phyloP scores from a whole-genome alignment of 1,284 basidiomycete genomes.

The Bjerkandera adusta region DNA sequence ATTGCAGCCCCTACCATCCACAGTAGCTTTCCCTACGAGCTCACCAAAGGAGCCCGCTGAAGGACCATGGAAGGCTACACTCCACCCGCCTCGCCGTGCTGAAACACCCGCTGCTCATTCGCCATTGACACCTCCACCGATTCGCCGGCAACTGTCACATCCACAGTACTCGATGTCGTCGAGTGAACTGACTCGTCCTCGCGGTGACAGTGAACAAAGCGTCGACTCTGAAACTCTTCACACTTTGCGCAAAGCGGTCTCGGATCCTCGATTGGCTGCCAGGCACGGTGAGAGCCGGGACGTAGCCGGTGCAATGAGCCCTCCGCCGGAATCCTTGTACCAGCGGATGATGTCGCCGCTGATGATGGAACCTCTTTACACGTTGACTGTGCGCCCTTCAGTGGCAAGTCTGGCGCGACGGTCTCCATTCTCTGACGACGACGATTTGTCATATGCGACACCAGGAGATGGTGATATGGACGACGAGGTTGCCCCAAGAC shows the following conservation, averaged over 20 bases:
- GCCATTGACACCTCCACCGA: slow-evolving; percentile 67
- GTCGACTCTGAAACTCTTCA: slow-evolving; percentile 5
- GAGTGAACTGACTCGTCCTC: slow-evolving; percentile 40
- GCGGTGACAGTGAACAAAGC: slow-evolving; percentile 8
- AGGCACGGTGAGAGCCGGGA: slow-evolving; percentile 10
- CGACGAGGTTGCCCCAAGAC: slow-evolving; percentile 31
- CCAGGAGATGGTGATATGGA: slow-evolving; percentile 32
- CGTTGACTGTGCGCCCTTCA: slow-evolving; percentile 19
- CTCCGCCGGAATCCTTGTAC: slow-evolving; percentile 20
- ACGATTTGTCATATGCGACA: slow-evolving; percentile 30
- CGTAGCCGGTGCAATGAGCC: slow-evolving; percentile 19
- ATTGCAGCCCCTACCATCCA: slow-evolving; percentile 25
- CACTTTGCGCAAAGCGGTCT: slow-evolving; percentile 23
- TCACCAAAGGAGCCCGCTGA: slow-evolving; percentile 24
- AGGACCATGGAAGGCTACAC: slow-evolving; percentile 3
- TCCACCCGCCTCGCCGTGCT: slow-evolving; percentile 33
- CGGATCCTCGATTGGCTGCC: slow-evolving; percentile 24
- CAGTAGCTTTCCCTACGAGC: no score
- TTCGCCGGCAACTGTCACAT: slow-evolving; percentile 48
- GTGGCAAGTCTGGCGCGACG: slow-evolving; percentile 24
- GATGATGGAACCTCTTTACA: slow-evolving; percentile 14
- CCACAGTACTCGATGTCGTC: slow-evolving; percentile 54
- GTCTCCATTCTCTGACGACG: slow-evolving; percentile 30
- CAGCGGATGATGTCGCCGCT: slow-evolving; percentile 20
- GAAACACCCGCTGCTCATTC: slow-evolving; percentile 55